Evolutionary conservation across 2,329 filamentous ascomycete genomes (phyloP), one percentile per base, ranked within the genome.

Genomic region (Tolypocladium ovalisporum): DNA sequence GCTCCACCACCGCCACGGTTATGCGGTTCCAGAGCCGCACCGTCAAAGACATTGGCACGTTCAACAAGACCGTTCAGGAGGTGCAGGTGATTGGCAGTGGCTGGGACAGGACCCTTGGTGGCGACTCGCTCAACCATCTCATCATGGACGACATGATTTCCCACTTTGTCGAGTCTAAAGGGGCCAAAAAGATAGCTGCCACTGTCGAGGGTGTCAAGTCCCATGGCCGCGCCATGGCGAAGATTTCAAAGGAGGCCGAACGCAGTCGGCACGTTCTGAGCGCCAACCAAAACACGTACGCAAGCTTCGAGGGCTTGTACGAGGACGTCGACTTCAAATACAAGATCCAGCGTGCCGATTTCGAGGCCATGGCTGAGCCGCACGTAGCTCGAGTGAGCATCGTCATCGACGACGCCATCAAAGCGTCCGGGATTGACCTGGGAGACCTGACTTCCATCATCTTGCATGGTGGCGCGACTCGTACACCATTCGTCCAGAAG

Each of bases 31-130:
- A 97, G 72, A 88, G 89, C 69, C 86, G 87, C 64, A 86, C 82
- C 1, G 87, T 97, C 61, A 99, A 97, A 79, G 93, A 97, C 65
- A 75, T 93, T 57, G 92, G 91, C 63, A 91, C 89, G 71, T 93
- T 84, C 77, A 97, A 97, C 79, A 97, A 97, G 82, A 97, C 91
- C 1, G 76, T 99, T 36, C 94, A 97, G 70, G 94, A 99, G 71
- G 87, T 97, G n/a, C 84, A 90, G 60, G 89, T 96, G 40, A 66
- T 97, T 51, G 92, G 93, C 58, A 82, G 82, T 63, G 90, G 90
- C 60, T 99, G 90, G 89, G 94, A 99, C 68, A 84, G 84, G 66
- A 89, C 87, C 3, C 85, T 99, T 22, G 94, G 94, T 59, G 94
- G 94, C 57, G 93, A 99, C 69, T 79, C 87, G 37, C 79, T 99